These are phyloP conservation scores for Trametes cingulata DNA, from an alignment of 768 basidiomycete species.

Conservation along the genomic window DNA sequence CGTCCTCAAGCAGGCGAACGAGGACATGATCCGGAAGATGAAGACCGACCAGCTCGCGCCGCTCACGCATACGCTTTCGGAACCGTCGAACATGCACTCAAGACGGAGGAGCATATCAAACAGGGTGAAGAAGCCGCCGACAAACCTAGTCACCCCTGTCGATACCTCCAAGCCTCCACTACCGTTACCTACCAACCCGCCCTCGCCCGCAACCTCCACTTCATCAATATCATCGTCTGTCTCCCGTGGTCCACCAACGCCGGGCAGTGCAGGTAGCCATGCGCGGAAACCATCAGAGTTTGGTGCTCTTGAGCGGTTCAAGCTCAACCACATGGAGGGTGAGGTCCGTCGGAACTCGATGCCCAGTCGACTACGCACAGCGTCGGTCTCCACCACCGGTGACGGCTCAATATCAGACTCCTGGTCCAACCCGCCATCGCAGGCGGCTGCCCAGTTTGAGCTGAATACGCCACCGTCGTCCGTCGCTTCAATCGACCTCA, in stretches of 20 bases:
- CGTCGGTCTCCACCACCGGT: constrained; percentile 78
- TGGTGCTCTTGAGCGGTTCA: constrained; percentile 87
- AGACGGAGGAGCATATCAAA: constrained; percentile 83
- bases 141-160: constrained; percentile 62
- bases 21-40: constrained; percentile 95
- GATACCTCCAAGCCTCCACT: constrained; percentile 50
- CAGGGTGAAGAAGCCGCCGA: constrained; percentile 74
- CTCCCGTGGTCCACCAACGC: constrained; percentile 75
- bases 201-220: constrained; percentile 89
- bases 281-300: constrained; percentile 87
- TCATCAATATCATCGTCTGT: constrained; percentile 91
- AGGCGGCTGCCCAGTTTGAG: constrained; percentile 48
- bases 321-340: constrained; percentile 75
- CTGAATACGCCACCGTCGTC: constrained; percentile 76
- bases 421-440: constrained; percentile 54
- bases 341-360: constrained; percentile 78
- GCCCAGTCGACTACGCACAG: constrained; percentile 85
- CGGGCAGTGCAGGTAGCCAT: constrained; percentile 63
- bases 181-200: constrained; percentile 68
- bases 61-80: constrained; percentile 69
- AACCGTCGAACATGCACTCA: constrained; percentile 56
- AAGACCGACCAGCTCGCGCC: constrained; percentile 88
- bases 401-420: constrained; percentile 79
- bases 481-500: constrained; percentile 80
- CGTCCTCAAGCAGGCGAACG: constrained; percentile 95